Evolutionary conservation across 192 early-diverging fungal genomes (phyloP).

Genomic region (Gamsiella multidivaricata): DNA sequence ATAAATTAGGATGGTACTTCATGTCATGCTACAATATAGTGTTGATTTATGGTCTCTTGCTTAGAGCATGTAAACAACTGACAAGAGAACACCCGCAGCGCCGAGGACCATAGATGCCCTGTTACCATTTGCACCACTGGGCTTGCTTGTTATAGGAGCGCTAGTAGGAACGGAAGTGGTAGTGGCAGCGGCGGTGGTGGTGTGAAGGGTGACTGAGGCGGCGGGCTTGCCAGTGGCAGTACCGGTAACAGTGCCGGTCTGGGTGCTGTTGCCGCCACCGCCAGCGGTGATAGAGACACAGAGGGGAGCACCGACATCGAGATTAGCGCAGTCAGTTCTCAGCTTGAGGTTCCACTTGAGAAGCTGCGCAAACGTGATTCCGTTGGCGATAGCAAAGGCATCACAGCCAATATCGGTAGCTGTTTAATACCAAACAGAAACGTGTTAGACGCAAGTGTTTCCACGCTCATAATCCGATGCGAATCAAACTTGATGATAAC

Average conservation of each 20-base stretch:
- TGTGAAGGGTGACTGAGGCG: background rate
- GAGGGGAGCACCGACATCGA: conserved; percentile 28
- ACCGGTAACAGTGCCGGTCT: background rate
- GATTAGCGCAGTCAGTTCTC: conserved; percentile 12
- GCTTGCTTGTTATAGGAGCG: background rate
- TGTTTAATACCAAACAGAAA: background rate
- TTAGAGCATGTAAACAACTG: conserved; percentile 47
- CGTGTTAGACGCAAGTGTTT: background rate
- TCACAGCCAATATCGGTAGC: conserved; percentile 8
- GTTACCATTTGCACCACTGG: conserved; percentile 13
- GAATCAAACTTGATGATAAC: background rate
- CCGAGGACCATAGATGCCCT: conserved; percentile 28
- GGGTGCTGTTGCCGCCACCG: background rate
- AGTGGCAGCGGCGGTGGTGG: background rate
- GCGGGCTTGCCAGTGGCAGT: background rate
- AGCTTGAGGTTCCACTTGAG: conserved; percentile 42
- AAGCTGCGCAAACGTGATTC: conserved; percentile 23
- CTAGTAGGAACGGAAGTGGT: background rate
- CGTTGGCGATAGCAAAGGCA: conserved; percentile 20
- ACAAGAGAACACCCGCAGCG: conserved; percentile 31
- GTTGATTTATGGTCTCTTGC: background rate
- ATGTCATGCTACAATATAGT: background rate
- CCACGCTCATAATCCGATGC: no score
- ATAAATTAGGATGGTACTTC: background rate
- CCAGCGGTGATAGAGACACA: conserved; percentile 35